Evolutionary conservation across 768 basidiomycete species (phyloP), one percentile per base, ranked within the genome.

Genomic region (Auricularia sp.): DNA sequence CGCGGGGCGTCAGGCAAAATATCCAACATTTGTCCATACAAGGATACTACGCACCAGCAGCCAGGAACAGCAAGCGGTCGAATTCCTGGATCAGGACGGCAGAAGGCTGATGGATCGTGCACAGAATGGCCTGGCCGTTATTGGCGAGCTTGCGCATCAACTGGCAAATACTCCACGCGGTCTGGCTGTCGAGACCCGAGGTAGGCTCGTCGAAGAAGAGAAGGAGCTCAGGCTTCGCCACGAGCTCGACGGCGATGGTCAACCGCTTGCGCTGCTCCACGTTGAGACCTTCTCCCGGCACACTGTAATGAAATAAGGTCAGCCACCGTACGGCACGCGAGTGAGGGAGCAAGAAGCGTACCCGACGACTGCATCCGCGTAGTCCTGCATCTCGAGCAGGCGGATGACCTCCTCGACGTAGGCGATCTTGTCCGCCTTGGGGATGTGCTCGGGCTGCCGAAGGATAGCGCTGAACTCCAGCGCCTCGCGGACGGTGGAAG

Each of bases 201-300:
- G 93, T 95, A 0, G 93, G 93, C 72, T 95, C 92, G 70, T 94
- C 93, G 42, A 93, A 75, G 79, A 95, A 94, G 18, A 95, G 80
- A 0, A 96, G 78, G 0, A 93, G 77, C 68, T 88, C 84, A 0
- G 91, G 91, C 72, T 81, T 81, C 65, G 82, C 79, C 39, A 79
- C 81, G 3, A 83, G 76, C 70, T 83, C 82, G 70, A 83, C 82
- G 68, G 78, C 82, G 67, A 83, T 84, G 10, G 81, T 82, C 29
- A 83, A 72, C 34, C 80, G 78, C 70, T 82, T 82, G 58, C 81
- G 72, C 42, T 74, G 76, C 62, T 74, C 72, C 44, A 74, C 73
- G 36, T 69, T 70, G 10, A 76, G 70, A 69, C 75, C 73, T 59
- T 59, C 56, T n/a, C 56, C 56, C 16, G 56, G 65, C 69, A 74